These are phyloP conservation scores for Xylaria sp. DNA, from an alignment of 2,329 filamentous ascomycete genomes.

Conservation along the genomic window DNA sequence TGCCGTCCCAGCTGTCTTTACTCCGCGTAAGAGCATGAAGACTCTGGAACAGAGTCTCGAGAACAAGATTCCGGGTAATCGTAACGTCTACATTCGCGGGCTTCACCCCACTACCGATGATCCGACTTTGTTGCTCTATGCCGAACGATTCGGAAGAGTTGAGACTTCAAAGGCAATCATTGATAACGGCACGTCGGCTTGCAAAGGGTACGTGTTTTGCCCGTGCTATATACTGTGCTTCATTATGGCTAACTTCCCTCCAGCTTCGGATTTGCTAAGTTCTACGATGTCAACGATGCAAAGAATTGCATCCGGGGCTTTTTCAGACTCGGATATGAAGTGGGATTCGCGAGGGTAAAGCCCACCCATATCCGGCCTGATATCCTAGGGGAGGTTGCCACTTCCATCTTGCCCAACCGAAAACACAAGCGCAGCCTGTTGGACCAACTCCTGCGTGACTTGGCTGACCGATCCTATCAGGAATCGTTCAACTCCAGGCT, in stretches of 20 bases:
- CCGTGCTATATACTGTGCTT: not conserved
- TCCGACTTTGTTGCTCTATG: constrained; percentile 75
- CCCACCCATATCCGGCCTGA: constrained; percentile 3
- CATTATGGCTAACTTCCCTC: constrained; percentile 26
- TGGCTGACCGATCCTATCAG: constrained; percentile 38
- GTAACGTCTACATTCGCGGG: constrained; percentile 96
- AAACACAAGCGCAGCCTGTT: not conserved
- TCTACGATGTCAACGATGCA: constrained; percentile 78
- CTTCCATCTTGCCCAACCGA: too few species aligned
- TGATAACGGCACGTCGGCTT: constrained; percentile 84
- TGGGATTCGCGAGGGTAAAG: constrained; percentile 86
- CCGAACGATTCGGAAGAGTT: constrained; percentile 83
- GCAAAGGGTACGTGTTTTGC: constrained; percentile 71
- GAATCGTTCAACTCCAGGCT: constrained; percentile 98
- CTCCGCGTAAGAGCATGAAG: constrained; percentile 78
- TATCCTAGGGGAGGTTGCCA: too few species aligned
- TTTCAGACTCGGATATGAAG: constrained; percentile 90
- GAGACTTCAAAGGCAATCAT: constrained; percentile 99
- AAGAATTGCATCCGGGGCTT: constrained; percentile 96
- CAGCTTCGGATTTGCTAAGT: constrained; percentile 97
- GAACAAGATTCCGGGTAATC: constrained; percentile 85
- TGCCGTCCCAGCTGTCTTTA: constrained; percentile 85
- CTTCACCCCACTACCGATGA: constrained; percentile 94
- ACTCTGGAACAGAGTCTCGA: constrained; percentile 90
- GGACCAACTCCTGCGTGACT: not conserved